Evolutionary conservation across 1,284 basidiomycete species (phyloP), one percentile per base, ranked within the genome.

Genomic region (Meripilus lineatus): DNA sequence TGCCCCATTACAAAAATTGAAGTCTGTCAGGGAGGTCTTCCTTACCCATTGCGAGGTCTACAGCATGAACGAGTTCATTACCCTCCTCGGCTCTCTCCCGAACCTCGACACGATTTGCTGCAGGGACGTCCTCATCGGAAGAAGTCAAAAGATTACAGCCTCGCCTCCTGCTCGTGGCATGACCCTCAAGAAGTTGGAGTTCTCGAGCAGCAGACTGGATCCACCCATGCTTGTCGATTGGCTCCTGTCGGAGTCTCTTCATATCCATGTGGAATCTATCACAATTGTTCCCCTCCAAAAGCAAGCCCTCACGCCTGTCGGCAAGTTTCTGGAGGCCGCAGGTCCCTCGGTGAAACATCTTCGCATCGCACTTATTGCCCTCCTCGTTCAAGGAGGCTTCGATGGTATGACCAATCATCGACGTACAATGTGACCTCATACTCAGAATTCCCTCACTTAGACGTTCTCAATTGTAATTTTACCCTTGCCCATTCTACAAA

Each of bases 281-380:
- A 41, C 41, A 13, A 5, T 37, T 13, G 48, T 45, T n/a, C 51
- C 51, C n/a, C 21, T 50, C 14, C 51, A 53, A 42, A 40, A 46
- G 21, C 33, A 40, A 8, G 49, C 44, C 4, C 8, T 53, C 17
- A 23, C 35, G 5, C 32, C 44, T 7, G 20, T 47, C 14, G 47
- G 44, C 4, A 32, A 14, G 22, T 30, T 50, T 13, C 5, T 47
- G 17, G 26, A 24, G 8, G 34, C 38, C 4, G 37, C 28, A 13
- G 47, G 51, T 8, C 38, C 49, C 4, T 32, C 44, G 20, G 32
- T 53, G 5, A 48, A 53, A 32, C 45, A 49, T 28, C 42, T 47
- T 20, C 46, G 49, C 34, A 32, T 50, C 13, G 49, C 42, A 13
- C 22, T 53, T 30, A 45, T 53, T 3, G 38, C 38, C 17, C 40